These are phyloP conservation scores for Phaeosphaeria sp. DNA, from an alignment of 2,329 filamentous ascomycete species.

Conservation along the genomic window DNA sequence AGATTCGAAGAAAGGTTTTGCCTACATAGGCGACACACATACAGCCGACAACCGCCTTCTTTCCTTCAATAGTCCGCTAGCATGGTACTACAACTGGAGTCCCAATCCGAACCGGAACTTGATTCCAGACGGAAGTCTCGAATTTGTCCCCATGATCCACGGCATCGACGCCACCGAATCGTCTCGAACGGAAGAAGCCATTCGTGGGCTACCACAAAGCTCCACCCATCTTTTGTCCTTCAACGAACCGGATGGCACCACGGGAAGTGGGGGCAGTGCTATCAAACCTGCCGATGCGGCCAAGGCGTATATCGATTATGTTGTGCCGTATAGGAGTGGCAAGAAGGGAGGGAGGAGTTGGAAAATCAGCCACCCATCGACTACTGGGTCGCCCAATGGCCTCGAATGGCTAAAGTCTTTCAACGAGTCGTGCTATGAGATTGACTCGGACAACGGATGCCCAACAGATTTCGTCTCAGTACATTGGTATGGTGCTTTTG, in stretches of 20 bases:
- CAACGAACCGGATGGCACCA: slow-evolving; percentile 77
- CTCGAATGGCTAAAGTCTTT: slow-evolving; percentile 74
- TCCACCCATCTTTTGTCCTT: slow-evolving; percentile 74
- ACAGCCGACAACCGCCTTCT: slow-evolving; percentile 67
- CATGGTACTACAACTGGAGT: slow-evolving; percentile 87
- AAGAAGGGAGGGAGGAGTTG: slow-evolving; percentile 58
- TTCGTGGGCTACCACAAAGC: slow-evolving; percentile 64
- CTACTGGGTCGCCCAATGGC: slow-evolving; percentile 68
- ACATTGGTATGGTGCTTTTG: slow-evolving; percentile 70
- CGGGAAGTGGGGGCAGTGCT: slow-evolving; percentile 66
- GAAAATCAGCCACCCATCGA: slow-evolving; percentile 72
- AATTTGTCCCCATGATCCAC: slow-evolving; percentile 85
- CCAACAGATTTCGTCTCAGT: slow-evolving; percentile 59
- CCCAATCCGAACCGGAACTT: slow-evolving; percentile 62
- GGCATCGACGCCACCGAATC: slow-evolving; percentile 57
- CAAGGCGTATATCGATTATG: slow-evolving; percentile 72
- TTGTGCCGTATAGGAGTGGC: slow-evolving; percentile 69
- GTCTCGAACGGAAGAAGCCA: slow-evolving; percentile 63
- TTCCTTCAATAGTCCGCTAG: slow-evolving; percentile 70
- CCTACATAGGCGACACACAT: slow-evolving; percentile 67
- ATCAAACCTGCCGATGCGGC: slow-evolving; percentile 70
- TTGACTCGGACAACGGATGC: slow-evolving; percentile 52
- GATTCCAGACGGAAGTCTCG: slow-evolving; percentile 57
- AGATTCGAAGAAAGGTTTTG: slow-evolving; percentile 73
- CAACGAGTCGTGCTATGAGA: slow-evolving; percentile 62